These are phyloP conservation scores for Austroboletus novae-zelandiae DNA, from an alignment of 1,284 basidiomycete species.

Conservation along the genomic window DNA sequence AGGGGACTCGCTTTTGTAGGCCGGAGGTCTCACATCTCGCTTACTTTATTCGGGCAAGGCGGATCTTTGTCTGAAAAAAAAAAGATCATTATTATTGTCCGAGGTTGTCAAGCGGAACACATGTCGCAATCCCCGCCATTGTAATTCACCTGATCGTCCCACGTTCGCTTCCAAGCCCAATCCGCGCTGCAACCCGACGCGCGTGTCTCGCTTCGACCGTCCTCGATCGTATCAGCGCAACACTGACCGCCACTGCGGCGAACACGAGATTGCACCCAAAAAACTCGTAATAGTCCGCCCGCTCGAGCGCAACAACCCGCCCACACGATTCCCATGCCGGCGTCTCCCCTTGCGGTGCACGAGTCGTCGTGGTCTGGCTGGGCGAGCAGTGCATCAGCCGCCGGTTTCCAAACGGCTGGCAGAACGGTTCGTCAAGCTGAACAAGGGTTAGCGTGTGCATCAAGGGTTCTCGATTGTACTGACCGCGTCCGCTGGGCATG, in stretches of 20 bases:
- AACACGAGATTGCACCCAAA: constrained; percentile 78
- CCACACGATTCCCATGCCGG: constrained; percentile 91
- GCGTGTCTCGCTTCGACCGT: constrained; percentile 72
- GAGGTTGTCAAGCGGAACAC: neutral
- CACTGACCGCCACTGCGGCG: constrained; percentile 58
- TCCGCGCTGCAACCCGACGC: constrained; percentile 78
- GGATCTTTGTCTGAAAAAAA: no score
- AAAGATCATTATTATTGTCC: no score
- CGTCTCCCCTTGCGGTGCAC: constrained; percentile 54
- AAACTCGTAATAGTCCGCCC: constrained; percentile 86
- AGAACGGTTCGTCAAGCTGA: constrained; percentile 83
- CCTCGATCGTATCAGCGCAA: constrained; percentile 67
- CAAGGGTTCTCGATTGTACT: constrained; percentile 28
- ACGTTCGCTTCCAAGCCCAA: constrained; percentile 49
- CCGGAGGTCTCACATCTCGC: no score
- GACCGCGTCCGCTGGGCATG: constrained; percentile 79
- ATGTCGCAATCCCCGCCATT: neutral
- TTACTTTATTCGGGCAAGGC: no score
- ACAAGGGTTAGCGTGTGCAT: constrained; percentile 9
- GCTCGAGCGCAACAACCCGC: constrained; percentile 73
- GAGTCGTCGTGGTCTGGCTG: constrained; percentile 13
- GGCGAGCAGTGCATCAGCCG: constrained; percentile 79
- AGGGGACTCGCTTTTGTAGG: neutral
- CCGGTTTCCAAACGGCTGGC: constrained; percentile 88
- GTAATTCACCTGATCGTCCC: neutral